Percentiles rank a stretch among this genome's conserved stretches.
These are phyloP conservation scores for grape (Vitis vinifera) DNA, from an alignment of 164 flowering plant genomes.

Conservation along the genomic window ASM3070453v1 NC_081818.1:26402001-26402500, in stretches of 20 bases:
- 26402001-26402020: too few relatives aligned
- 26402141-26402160: not conserved
- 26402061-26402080: not conserved
- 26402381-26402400: conserved; percentile 58
- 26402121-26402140: not conserved
- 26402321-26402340: conserved; percentile 83
- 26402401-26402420: not conserved
- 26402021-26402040: not conserved
- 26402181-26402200: not conserved
- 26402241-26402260: not conserved
- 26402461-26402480: not conserved
- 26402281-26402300: conserved; percentile 80
- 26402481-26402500: not conserved
- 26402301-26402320: conserved; percentile 51
- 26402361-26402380: conserved; percentile 93
- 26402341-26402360: conserved; percentile 83
- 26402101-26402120: not conserved
- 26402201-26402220: not conserved
- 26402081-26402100: not conserved
- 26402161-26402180: not conserved
- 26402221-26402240: not conserved
- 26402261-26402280: conserved; percentile 15
- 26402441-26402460: not conserved
- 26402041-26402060: not conserved
- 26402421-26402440: not conserved